Percentiles rank a stretch among this genome's conserved stretches.
Conservation (phyloP, 1,284 basidiomycete genomes). For the Fomitopsis betulina region DNA sequence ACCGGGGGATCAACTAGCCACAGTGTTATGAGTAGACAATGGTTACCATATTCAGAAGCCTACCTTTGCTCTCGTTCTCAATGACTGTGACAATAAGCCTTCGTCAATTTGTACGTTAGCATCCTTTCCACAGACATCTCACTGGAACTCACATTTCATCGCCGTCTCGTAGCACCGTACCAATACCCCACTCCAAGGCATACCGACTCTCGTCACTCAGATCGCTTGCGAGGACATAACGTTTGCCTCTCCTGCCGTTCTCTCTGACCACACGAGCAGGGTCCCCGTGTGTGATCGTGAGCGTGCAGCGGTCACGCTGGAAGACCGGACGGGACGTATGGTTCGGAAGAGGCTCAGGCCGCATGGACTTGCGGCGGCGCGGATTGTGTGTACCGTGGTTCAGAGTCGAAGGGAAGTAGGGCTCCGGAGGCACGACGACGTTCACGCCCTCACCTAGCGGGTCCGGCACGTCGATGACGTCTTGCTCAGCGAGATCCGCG, state of each 20-base stretch:
- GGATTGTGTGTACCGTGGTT: slow-evolving; percentile 45
- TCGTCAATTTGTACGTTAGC: background rate
- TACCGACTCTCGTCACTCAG: slow-evolving; percentile 89
- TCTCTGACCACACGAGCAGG: slow-evolving; percentile 53
- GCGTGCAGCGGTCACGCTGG: slow-evolving; percentile 90
- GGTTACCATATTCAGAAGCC: slow-evolving; percentile 16
- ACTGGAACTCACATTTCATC: slow-evolving; percentile 67
- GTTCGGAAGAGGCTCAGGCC: slow-evolving; percentile 55
- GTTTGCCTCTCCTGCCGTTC: slow-evolving; percentile 53
- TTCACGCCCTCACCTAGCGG: slow-evolving; percentile 88
- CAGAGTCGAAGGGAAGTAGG: slow-evolving; percentile 72
- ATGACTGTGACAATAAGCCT: slow-evolving; percentile 84
- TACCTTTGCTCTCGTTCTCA: slow-evolving; percentile 89
- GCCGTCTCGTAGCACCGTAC: slow-evolving; percentile 92
- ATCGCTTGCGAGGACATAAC: slow-evolving; percentile 94
- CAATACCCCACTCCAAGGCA: slow-evolving; percentile 94
- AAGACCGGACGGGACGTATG: slow-evolving; percentile 77
- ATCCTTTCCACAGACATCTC: background rate
- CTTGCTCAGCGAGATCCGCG: slow-evolving; percentile 38
- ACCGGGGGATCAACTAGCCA: slow-evolving; percentile 73
- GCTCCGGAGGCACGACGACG: slow-evolving; percentile 77
- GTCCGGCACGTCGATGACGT: slow-evolving; percentile 50
- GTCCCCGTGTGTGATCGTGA: slow-evolving; percentile 83
- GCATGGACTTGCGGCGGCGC: slow-evolving; percentile 56
- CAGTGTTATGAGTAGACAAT: background rate